Evolutionary conservation across 2,329 filamentous ascomycete species (phyloP).

Genomic region (Cryphonectria radicalis): DNA sequence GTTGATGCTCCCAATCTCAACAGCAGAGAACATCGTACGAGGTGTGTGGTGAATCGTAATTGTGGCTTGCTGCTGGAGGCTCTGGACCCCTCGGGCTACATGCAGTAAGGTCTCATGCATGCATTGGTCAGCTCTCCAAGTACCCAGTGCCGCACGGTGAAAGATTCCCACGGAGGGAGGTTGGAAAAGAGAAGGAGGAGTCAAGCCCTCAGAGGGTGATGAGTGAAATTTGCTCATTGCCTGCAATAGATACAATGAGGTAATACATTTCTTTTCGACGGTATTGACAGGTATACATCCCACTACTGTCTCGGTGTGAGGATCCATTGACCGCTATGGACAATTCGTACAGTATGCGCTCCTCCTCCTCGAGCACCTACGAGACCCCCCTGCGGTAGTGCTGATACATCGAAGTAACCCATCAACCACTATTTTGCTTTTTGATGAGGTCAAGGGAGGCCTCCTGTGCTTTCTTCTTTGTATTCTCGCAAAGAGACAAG

Average conservation of each 20-base stretch:
- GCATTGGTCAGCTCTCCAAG: not conserved
- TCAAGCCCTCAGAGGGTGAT: not conserved
- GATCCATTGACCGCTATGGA: not conserved
- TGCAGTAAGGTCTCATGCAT: not conserved
- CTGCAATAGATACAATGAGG: no score
- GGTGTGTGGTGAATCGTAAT: not conserved
- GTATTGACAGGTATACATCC: not conserved
- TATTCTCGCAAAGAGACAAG: not conserved
- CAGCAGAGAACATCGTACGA: not conserved
- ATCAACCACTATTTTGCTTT: not conserved
- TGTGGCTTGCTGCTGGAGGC: not conserved
- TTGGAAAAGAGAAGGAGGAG: not conserved
- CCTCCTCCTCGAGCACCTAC: not conserved
- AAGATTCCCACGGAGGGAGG: not conserved
- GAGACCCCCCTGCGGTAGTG: not conserved
- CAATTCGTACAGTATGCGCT: not conserved
- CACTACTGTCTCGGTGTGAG: not conserved
- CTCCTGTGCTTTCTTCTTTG: not conserved
- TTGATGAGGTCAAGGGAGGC: not conserved
- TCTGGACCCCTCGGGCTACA: not conserved
- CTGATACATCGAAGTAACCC: not conserved
- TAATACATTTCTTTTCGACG: not conserved
- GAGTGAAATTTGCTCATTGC: not conserved
- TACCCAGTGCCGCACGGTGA: constrained; percentile 1
- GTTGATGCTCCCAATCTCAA: not conserved